Conservation (phyloP, 2,329 filamentous ascomycete species). For the Geoglossum cookeanum region DNA sequence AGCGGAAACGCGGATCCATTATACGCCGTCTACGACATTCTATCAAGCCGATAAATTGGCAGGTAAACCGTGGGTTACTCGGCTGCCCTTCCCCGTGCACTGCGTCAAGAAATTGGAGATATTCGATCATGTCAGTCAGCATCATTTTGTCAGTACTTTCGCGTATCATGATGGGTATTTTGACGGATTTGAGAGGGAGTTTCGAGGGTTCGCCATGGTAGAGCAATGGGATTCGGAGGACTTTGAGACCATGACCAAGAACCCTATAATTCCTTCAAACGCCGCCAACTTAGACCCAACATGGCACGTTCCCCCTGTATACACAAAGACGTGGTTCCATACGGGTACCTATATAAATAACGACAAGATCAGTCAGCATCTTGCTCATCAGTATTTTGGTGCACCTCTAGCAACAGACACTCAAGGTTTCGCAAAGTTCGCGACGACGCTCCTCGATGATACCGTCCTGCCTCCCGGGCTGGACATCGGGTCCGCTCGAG, state of each 20-base stretch:
- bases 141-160: background rate
- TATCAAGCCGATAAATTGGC: constrained; percentile 4
- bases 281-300: background rate
- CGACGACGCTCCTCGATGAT: background rate
- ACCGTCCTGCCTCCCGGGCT: background rate
- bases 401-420: background rate
- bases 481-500: background rate
- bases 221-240: constrained; percentile 8
- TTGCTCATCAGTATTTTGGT: background rate
- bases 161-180: constrained; percentile 10
- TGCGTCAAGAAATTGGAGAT: background rate
- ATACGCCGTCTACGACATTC: constrained; percentile 7
- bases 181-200: constrained; percentile 8
- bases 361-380: background rate
- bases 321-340: constrained; percentile 8
- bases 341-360: constrained; percentile 1
- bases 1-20: background rate
- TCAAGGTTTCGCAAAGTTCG: background rate
- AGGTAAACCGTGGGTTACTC: constrained; percentile 5
- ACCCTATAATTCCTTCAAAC: constrained; percentile 2
- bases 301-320: background rate
- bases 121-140: background rate
- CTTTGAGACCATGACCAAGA: background rate
- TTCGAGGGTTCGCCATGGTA: constrained; percentile 8
- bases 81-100: constrained; percentile 6